phyloP scores from a whole-genome alignment of 345 rosid species.

The Citrus inodora region DNA sequence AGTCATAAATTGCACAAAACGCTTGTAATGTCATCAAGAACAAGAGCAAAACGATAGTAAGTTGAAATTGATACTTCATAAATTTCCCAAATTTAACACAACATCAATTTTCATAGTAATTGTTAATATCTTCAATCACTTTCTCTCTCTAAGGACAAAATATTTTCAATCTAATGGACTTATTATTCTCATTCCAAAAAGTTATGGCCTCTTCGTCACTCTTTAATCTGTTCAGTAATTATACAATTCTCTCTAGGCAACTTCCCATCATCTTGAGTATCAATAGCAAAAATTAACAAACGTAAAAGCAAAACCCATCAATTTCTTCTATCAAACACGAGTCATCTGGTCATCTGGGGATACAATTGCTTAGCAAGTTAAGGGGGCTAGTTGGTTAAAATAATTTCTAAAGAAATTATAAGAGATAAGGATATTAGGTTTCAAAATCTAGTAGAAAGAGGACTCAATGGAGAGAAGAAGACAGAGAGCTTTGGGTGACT shows the following conservation, averaged over 20 bases:
- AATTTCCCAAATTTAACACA: constrained; percentile 43
- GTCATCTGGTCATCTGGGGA: too few species aligned
- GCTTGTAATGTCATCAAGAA: constrained; percentile 7
- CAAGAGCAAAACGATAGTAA: constrained; percentile 9
- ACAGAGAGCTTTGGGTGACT: too few species aligned
- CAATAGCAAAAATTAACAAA: constrained; percentile 23
- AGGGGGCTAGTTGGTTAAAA: too few species aligned
- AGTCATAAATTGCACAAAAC: constrained; percentile 35
- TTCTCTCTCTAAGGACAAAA: constrained; percentile 44
- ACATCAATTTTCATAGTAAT: constrained; percentile 48
- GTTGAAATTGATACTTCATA: constrained; percentile 35
- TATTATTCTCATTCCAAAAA: constrained; percentile 60
- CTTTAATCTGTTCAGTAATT: constrained; percentile 36
- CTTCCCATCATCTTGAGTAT: constrained; percentile 57
- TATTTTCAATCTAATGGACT: constrained; percentile 39
- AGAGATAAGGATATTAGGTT: too few species aligned
- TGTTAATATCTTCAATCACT: constrained; percentile 71
- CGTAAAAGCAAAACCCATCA: too few species aligned
- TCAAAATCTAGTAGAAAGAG: too few species aligned
- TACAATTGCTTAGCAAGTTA: too few species aligned
- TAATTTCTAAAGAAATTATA: too few species aligned
- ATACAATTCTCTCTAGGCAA: constrained; percentile 61
- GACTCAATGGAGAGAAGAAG: too few species aligned
- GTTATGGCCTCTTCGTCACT: constrained; percentile 63
- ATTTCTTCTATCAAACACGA: too few species aligned